phyloP scores from a whole-genome alignment of 306 rosid species.

The Lathyrus tuberosus region DNA sequence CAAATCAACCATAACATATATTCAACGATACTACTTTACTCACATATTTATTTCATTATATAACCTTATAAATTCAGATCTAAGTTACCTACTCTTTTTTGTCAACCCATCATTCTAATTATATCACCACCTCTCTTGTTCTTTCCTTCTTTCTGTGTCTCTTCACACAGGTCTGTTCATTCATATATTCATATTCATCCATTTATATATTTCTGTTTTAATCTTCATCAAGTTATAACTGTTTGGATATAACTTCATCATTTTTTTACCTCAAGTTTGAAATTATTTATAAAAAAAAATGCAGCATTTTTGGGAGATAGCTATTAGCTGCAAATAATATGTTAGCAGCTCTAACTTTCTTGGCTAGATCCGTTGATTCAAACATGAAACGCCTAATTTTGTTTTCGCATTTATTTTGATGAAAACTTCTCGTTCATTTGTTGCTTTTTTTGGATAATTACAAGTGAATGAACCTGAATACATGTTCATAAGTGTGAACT shows the following conservation, averaged over 20 bases:
- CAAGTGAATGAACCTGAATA: neutral
- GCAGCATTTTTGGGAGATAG: slow-evolving; percentile 31
- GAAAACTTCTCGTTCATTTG: neutral
- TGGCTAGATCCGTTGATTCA: slow-evolving; percentile 16
- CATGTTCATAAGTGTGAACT: slow-evolving; percentile 5
- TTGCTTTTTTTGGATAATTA: slow-evolving; percentile 6
- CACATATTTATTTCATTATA: neutral
- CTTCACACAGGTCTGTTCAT: slow-evolving; percentile 3
- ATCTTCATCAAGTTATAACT: neutral
- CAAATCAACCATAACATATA: neutral
- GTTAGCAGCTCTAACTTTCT: neutral
- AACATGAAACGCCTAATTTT: neutral
- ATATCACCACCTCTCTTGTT: neutral
- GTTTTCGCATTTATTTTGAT: neutral
- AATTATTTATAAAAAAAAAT: slow-evolving; percentile 15
- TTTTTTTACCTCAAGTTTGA: neutral
- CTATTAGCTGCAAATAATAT: neutral
- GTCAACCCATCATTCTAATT: neutral
- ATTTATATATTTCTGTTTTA: neutral
- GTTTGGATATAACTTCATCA: too few species aligned
- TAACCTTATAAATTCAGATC: neutral
- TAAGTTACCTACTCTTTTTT: neutral
- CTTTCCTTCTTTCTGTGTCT: neutral
- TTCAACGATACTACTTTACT: neutral
- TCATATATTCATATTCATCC: neutral